Evolutionary conservation across 1,139 yeast species (phyloP).

Genomic region (Pichia sp.): DNA sequence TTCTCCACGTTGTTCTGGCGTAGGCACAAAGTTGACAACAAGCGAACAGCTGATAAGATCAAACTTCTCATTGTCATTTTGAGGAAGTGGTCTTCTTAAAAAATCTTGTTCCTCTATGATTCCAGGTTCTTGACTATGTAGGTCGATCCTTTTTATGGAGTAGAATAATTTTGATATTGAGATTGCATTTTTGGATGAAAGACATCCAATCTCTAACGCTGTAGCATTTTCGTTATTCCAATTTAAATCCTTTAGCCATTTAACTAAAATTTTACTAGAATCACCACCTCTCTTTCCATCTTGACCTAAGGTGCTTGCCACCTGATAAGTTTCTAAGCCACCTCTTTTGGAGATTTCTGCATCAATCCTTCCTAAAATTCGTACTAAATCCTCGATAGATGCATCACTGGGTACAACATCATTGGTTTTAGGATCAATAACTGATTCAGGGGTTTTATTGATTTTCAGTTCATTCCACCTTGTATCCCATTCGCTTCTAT

Average conservation of each 20-base stretch:
- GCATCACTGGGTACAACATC: conserved; percentile 4
- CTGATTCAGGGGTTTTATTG: conserved; percentile 20
- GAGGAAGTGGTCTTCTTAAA: conserved; percentile 66
- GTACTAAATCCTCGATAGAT: conserved; percentile 16
- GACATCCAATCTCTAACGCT: conserved; percentile 79
- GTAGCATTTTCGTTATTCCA: conserved; percentile 7
- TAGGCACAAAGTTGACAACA: conserved; percentile 83
- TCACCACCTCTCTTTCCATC: conserved; percentile 77
- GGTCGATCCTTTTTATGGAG: conserved; percentile 58
- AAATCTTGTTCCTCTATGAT: conserved; percentile 71
- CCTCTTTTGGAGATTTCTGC: conserved; percentile 56
- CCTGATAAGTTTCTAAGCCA: conserved; percentile 68
- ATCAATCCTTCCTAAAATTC: conserved; percentile 46
- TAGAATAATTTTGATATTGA: conserved; percentile 46
- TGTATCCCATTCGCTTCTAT: conserved; percentile 10
- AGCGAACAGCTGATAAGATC: conserved; percentile 73
- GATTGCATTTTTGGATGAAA: conserved; percentile 63
- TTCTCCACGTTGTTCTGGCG: conserved; percentile 60
- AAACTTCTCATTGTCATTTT: conserved; percentile 37
- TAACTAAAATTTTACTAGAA: conserved; percentile 65
- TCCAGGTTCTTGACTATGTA: conserved; percentile 68
- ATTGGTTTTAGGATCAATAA: conserved; percentile 6
- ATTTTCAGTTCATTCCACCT: conserved; percentile 15
- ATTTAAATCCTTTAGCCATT: conserved; percentile 49
- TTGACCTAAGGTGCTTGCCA: conserved; percentile 87